These are phyloP conservation scores for Luzula sylvatica DNA, from an alignment of 176 grass and related monocot species.

Conservation along the genomic window DNA sequence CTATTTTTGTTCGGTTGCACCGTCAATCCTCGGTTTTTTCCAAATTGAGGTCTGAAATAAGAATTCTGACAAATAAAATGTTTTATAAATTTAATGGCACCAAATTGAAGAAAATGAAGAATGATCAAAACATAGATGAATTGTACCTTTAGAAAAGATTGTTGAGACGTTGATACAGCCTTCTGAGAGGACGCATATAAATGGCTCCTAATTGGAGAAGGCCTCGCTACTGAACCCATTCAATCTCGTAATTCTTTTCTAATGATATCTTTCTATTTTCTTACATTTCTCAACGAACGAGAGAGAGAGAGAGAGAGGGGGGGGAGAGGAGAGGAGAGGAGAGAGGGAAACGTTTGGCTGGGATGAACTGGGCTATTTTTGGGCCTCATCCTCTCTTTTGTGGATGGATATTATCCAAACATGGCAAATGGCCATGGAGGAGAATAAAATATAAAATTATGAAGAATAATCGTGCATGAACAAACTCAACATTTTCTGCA, in stretches of 20 bases:
- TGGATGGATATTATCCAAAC: no score
- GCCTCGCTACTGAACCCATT: not conserved
- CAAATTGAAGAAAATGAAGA: not conserved
- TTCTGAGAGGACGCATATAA: not conserved
- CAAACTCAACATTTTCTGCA: no score
- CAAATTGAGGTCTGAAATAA: no score
- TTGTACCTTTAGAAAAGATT: not conserved
- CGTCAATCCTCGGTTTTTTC: no score
- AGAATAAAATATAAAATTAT: no score
- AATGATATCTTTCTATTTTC: not conserved
- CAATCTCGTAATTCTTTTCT: not conserved
- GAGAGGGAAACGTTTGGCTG: not conserved
- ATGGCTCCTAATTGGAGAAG: not conserved
- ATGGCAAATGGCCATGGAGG: no score
- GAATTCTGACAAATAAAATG: no score
- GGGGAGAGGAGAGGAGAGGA: no score
- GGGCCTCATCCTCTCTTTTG: not conserved
- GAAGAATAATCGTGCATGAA: no score
- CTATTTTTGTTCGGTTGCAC: no score
- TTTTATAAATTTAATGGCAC: no score
- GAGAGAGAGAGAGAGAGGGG: not conserved
- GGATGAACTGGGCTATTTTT: constrained; percentile 3
- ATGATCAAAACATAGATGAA: not conserved
- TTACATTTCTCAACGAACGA: not conserved
- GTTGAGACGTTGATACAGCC: no score